Percentiles rank a stretch among this genome's conserved stretches.
phyloP scores from a whole-genome alignment of 2,329 filamentous ascomycete species.

The Emydomyces testavorans region DNA sequence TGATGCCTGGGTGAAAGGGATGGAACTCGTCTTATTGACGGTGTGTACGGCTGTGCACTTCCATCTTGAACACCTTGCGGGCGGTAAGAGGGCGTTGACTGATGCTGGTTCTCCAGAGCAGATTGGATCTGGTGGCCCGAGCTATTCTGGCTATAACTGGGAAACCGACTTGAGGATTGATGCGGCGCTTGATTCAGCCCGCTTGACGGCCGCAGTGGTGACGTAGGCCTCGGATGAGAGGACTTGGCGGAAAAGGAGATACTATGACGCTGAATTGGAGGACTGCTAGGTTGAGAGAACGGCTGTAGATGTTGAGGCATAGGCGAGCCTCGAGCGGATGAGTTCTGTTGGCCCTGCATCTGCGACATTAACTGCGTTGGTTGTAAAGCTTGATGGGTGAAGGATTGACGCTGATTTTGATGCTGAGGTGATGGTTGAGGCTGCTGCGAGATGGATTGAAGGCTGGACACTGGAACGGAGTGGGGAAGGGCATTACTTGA shows the following conservation, averaged over 20 bases:
- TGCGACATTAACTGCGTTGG: constrained; percentile 6
- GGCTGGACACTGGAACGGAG: neutral
- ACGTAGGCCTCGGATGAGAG: constrained; percentile 9
- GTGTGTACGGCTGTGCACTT: constrained; percentile 8
- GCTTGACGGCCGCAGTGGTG: constrained; percentile 8
- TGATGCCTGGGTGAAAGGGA: constrained; percentile 14
- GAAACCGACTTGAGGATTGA: neutral
- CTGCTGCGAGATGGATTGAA: constrained; percentile 9
- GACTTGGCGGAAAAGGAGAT: constrained; percentile 8
- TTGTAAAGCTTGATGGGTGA: constrained; percentile 11
- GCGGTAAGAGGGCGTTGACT: constrained; percentile 5
- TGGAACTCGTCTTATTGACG: constrained; percentile 5
- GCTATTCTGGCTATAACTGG: neutral
- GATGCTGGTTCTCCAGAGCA: neutral
- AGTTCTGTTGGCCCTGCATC: neutral
- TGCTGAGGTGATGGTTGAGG: constrained; percentile 8
- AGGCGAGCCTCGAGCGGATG: constrained; percentile 11
- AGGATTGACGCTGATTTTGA: constrained; percentile 10
- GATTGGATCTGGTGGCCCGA: constrained; percentile 3
- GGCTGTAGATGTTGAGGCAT: constrained; percentile 12
- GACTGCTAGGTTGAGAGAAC: constrained; percentile 5
- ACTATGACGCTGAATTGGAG: constrained; percentile 11
- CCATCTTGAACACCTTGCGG: constrained; percentile 7
- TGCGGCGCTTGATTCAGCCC: neutral
- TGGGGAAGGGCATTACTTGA: neutral